Base-by-base conservation (phyloP, 768 basidiomycete genomes). In the Tulasnella sp. region DNA sequence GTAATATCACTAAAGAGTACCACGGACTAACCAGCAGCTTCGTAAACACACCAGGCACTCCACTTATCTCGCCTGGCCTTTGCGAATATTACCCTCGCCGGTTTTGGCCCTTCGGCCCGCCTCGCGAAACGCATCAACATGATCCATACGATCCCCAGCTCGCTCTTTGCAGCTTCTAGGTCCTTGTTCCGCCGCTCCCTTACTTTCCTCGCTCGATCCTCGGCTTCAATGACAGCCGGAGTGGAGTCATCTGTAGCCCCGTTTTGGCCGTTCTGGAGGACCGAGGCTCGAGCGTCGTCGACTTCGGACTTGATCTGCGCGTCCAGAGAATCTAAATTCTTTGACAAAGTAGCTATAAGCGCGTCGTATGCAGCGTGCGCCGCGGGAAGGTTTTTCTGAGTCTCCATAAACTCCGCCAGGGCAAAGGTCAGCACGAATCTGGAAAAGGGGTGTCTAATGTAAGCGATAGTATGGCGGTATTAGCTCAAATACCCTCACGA, bases 121-220 rank as follows among this genome's bases (percentile, higher is more conserved):
- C 89, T 75, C 11, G 85, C 86, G 67, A 94, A 97, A 9, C 95
- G 79, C 85, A 98, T 95, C 69, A 94, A 92, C 78, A 91, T 85
- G 68, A 76, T 73, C 77, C 77, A 78, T 13, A 70, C 73, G 81
- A 93, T 79, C 13, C 82, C 90, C 38, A 90, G 75, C 7, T 88
- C 89, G 47, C 79, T 80, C 65, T 80, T 75, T 63, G 81, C 75
- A 38, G 83, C 82, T 13, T 70, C 70, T 3, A 82, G 59, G 34
- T 74, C 71, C 61, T 66, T 68, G 8, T 69, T 67, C 32, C 70
- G 47, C 51, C 71, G 69, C 44, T 72, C 69, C 9, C 63, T 64
- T 45, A 66, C 51, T 30, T 65, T 65, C n/a, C 64, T 61, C 10
- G 60, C 64, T 9, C 59, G 58, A 17, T 64, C 64, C 51, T 65